Base-by-base conservation (phyloP, 371 early-diverging fungal genomes). In the Lichtheimia corymbifera region DNA sequence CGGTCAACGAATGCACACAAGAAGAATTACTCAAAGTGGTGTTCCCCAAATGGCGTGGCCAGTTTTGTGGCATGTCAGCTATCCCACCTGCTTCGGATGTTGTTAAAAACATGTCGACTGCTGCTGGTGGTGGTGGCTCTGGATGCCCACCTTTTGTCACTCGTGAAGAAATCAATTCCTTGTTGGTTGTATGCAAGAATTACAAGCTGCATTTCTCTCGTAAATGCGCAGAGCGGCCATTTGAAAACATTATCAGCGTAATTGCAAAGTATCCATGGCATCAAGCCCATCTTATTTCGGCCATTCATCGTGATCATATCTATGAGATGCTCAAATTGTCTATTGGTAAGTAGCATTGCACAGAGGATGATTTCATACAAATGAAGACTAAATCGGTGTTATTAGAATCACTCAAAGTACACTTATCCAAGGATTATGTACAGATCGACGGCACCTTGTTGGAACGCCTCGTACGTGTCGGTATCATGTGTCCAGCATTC, bases 151-250 rank as follows among this genome's bases (percentile, higher is more conserved):
- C 84, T n/a, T 89, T 89, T 64, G 73, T 91, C 14, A 82, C 85
- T 0, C 79, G 91, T 2, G 89, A 88, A 35, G 90, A 91, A 62
- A 90, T 91, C 64, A 88, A 88, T 63, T 77, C 85, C 0, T 54
- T 91, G 4, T 67, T 91, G 24, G 79, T 85, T 0, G 83, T 88
- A 5, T 91, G 92, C 70, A 83, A 88, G 28, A 88, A 88, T 61
- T 89, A 89, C 68, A 89, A 90, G 87, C 69, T 88, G 15, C 90
- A 91, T 67, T 89, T 86, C 60, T 87, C 88, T n/a, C 80, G 90
- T 54, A 90, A 88, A 67, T 90, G 90, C 55, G 88, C 88, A 6
- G 87, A 89, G 61, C 76, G 93, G 7, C 92, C 93, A 1, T 91
- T 90, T 72, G 92, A 92, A 58, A 91, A 89, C 62, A 86, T 92